Percentiles rank a stretch among this genome's conserved stretches.
phyloP scores from a whole-genome alignment of 352 stramenopile species.

The Pythium brachiatum region DNA sequence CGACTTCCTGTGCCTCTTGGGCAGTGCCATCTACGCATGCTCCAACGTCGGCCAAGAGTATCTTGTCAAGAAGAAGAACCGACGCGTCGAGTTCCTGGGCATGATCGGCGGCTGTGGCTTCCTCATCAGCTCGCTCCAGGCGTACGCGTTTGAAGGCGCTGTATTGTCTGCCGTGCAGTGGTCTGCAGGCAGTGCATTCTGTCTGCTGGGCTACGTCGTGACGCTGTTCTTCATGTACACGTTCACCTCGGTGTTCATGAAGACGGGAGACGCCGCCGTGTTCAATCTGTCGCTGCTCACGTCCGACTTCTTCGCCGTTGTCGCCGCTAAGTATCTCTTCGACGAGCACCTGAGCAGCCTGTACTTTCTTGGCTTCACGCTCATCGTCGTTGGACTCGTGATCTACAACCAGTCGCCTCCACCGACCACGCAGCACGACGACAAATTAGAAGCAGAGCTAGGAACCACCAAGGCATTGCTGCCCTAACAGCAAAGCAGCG shows the following conservation, averaged over 20 bases:
- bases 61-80: constrained; percentile 82
- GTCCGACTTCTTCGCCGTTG: constrained; percentile 94
- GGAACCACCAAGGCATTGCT: constrained; percentile 26
- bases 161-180: constrained; percentile 40
- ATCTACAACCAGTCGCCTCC: constrained; percentile 69
- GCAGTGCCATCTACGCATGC: constrained; percentile 89
- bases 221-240: constrained; percentile 92
- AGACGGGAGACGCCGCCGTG: constrained; percentile 90
- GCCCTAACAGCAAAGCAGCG: background rate
- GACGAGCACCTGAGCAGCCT: constrained; percentile 64
- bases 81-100: constrained; percentile 92
- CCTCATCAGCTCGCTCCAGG: constrained; percentile 86
- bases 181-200: constrained; percentile 53
- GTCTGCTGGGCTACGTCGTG: constrained; percentile 71
- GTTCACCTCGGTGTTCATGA: constrained; percentile 77
- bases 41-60: constrained; percentile 92
- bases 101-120: constrained; percentile 92
- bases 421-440: constrained; percentile 39
- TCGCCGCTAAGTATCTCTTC: constrained; percentile 88
- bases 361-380: constrained; percentile 87
- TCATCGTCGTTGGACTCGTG: constrained; percentile 70
- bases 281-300: constrained; percentile 97
- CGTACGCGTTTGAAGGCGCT: constrained; percentile 77
- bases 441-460: constrained; percentile 31
- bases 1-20: constrained; percentile 90